Conservation (phyloP, 164 flowering plant genomes). For the Stephania japonica region DNA sequence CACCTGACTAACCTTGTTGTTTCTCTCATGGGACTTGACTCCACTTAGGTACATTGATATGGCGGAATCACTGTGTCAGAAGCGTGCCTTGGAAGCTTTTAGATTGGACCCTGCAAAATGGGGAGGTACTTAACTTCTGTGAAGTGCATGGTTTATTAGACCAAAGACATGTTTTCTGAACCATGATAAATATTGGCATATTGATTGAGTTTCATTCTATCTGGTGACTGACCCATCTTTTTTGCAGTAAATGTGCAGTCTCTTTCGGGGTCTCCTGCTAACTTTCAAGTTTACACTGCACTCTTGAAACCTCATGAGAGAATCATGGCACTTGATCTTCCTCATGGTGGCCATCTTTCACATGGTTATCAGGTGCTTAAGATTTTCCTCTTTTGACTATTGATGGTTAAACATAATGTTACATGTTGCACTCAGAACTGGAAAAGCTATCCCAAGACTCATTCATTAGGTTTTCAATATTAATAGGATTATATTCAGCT, state of each 20-base stretch:
- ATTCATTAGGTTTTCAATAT: background rate
- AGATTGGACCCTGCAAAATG: slow-evolving; percentile 92
- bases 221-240: background rate
- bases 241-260: slow-evolving; percentile 93
- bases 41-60: slow-evolving; percentile 86
- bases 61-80: slow-evolving; percentile 96
- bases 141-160: background rate
- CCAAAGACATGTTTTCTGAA: background rate
- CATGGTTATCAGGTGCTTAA: slow-evolving; percentile 66
- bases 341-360: slow-evolving; percentile 77
- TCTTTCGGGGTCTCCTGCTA: slow-evolving; percentile 92
- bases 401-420: background rate
- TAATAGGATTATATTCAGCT: background rate
- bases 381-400: background rate
- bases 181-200: background rate
- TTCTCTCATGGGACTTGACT: background rate
- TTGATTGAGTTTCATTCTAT: background rate
- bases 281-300: slow-evolving; percentile 96
- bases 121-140: slow-evolving; percentile 64
- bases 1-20: background rate
- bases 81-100: slow-evolving; percentile 97
- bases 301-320: slow-evolving; percentile 93
- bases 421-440: background rate
- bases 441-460: background rate
- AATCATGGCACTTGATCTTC: slow-evolving; percentile 99